Evolutionary conservation across 2,329 filamentous ascomycete genomes (phyloP).

Genomic region (Zarea fungicola): DNA sequence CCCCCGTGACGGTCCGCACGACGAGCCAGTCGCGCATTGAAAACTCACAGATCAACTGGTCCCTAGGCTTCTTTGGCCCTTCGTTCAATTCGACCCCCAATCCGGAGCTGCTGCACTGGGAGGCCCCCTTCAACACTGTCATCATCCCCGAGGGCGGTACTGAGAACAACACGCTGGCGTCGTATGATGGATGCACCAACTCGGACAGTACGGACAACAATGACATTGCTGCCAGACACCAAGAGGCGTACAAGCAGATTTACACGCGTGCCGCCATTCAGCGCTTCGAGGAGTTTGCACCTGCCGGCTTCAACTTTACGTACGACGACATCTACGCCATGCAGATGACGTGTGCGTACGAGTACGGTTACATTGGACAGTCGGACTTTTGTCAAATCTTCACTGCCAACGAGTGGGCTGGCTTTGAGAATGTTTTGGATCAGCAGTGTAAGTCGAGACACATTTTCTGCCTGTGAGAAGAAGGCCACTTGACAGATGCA

Average conservation of each 20-base stretch:
- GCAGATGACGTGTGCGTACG: conserved; percentile 51
- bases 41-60: conserved; percentile 50
- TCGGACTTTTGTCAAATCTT: conserved; percentile 67
- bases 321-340: conserved; percentile 45
- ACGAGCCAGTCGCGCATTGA: conserved; percentile 49
- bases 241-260: conserved; percentile 38
- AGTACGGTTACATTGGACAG: conserved; percentile 42
- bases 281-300: conserved; percentile 42
- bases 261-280: conserved; percentile 41
- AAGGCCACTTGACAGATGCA: too few relatives aligned
- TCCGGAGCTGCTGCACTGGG: conserved; percentile 33
- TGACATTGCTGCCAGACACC: conserved; percentile 34
- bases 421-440: conserved; percentile 55
- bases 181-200: conserved; percentile 35
- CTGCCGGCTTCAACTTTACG: conserved; percentile 42
- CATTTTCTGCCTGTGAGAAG: too few relatives aligned
- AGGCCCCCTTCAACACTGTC: conserved; percentile 45
- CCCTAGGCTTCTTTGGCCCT: conserved; percentile 47
- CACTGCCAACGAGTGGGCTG: conserved; percentile 58
- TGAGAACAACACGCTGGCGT: conserved; percentile 65
- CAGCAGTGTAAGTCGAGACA: conserved; percentile 39
- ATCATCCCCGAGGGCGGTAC: conserved; percentile 58
- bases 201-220: conserved; percentile 28
- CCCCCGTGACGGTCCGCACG: conserved; percentile 47
- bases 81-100: conserved; percentile 34